These are phyloP conservation scores for Chamaenerion angustifolium DNA, from an alignment of 345 rosid species.

Conservation along the genomic window DNA sequence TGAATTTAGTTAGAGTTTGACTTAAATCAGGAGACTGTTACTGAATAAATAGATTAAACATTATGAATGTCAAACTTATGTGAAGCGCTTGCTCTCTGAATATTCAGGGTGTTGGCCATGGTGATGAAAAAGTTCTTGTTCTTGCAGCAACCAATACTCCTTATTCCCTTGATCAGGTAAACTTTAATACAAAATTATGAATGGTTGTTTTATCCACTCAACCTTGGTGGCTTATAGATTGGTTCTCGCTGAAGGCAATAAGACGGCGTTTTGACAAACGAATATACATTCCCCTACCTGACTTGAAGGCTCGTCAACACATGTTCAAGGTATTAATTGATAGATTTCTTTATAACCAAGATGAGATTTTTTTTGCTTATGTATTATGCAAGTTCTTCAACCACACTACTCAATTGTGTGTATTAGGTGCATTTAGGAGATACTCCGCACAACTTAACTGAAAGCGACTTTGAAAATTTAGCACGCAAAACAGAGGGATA, in stretches of 20 bases:
- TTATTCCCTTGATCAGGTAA: constrained; percentile 84
- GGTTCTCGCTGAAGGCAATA: constrained; percentile 48
- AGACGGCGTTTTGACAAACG: constrained; percentile 94
- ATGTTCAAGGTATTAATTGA: constrained; percentile 61
- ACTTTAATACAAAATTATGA: background rate
- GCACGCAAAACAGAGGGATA: constrained; percentile 79
- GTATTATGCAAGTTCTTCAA: too few relatives aligned
- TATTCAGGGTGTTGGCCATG: constrained; percentile 75
- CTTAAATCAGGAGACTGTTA: too few relatives aligned
- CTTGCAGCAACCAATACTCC: constrained; percentile 96
- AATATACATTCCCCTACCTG: constrained; percentile 91
- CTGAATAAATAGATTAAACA: too few relatives aligned
- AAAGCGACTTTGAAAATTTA: constrained; percentile 73
- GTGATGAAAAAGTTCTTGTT: constrained; percentile 84
- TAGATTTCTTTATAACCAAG: background rate
- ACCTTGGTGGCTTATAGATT: constrained; percentile 13
- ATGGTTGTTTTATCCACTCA: constrained; percentile 7
- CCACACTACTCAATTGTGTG: background rate
- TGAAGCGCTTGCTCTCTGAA: background rate
- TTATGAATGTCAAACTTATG: too few relatives aligned
- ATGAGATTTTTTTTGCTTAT: too few relatives aligned
- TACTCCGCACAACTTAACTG: constrained; percentile 81
- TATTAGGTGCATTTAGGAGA: constrained; percentile 87
- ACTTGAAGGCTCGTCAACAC: constrained; percentile 76
- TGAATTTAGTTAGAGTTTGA: too few relatives aligned